These are phyloP conservation scores for Ascochyta viciae-villosae DNA, from an alignment of 2,329 filamentous ascomycete species.

Conservation along the genomic window DNA sequence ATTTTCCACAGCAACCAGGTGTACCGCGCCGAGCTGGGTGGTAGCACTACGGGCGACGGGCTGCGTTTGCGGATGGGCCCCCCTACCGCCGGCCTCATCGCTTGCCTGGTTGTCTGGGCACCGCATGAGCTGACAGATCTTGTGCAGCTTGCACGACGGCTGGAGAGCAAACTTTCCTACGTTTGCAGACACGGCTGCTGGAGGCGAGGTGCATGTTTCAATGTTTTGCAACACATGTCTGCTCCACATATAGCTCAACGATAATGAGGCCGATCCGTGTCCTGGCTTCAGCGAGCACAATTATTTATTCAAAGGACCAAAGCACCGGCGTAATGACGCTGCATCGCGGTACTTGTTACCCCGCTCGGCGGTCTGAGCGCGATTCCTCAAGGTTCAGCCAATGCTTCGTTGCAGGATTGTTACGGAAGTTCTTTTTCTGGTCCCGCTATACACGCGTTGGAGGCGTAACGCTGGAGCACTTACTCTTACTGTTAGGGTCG, in stretches of 20 bases:
- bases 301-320: conserved; percentile 26
- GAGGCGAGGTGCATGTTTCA: conserved; percentile 35
- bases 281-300: conserved; percentile 22
- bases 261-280: conserved; percentile 16
- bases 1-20: conserved; percentile 15
- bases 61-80: conserved; percentile 19
- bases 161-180: conserved; percentile 41
- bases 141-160: conserved; percentile 33
- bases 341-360: conserved; percentile 24
- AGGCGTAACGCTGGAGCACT: conserved; percentile 5
- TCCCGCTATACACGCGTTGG: conserved; percentile 14
- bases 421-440: conserved; percentile 19
- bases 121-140: conserved; percentile 28
- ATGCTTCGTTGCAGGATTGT: conserved; percentile 29
- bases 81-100: conserved; percentile 14
- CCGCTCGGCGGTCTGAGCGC: conserved; percentile 31
- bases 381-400: conserved; percentile 24
- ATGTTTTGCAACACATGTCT: conserved; percentile 29
- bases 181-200: conserved; percentile 31
- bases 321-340: conserved; percentile 31
- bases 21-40: conserved; percentile 10
- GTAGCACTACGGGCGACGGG: conserved; percentile 8
- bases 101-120: conserved; percentile 18
- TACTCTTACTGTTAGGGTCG: neutral
- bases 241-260: conserved; percentile 16